phyloP scores from a whole-genome alignment of 2,329 filamentous ascomycete genomes.

The Thielaviopsis populi region DNA sequence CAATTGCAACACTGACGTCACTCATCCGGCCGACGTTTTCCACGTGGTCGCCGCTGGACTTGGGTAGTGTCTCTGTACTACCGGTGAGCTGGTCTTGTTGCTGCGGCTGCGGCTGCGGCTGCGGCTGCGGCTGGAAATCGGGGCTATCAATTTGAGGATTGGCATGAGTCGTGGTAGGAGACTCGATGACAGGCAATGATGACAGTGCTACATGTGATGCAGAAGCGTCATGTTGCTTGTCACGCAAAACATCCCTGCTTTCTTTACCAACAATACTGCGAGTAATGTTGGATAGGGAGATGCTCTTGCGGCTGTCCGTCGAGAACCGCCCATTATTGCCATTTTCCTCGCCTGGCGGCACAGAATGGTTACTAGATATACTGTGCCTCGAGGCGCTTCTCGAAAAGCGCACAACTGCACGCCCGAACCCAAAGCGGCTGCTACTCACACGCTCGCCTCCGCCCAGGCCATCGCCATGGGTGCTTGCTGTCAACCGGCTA shows the following conservation, averaged over 20 bases:
- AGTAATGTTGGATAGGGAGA: constrained; percentile 14
- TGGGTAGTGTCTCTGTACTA: background rate
- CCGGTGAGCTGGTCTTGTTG: background rate
- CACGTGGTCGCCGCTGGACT: background rate
- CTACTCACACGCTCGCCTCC: background rate
- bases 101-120: background rate
- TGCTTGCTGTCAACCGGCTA: background rate
- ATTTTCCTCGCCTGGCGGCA: background rate
- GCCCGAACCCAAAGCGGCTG: constrained; percentile 12
- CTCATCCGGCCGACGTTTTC: background rate
- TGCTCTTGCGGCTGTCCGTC: constrained; percentile 13
- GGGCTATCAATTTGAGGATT: background rate
- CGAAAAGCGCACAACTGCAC: constrained; percentile 15
- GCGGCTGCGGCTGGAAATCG: background rate
- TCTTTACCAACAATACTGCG: constrained; percentile 12
- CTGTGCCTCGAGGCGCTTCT: constrained; percentile 16
- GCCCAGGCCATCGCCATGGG: background rate
- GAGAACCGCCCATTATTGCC: constrained; percentile 4
- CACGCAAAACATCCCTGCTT: constrained; percentile 5
- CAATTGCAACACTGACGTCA: background rate
- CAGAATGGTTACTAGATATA: constrained; percentile 15
- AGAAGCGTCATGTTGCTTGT: background rate
- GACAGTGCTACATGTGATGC: background rate
- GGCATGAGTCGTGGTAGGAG: background rate
- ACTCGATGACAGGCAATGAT: constrained; percentile 1